Base-by-base conservation (phyloP, 1,139 yeast genomes). In the Geotrichum phurueaensis region DNA sequence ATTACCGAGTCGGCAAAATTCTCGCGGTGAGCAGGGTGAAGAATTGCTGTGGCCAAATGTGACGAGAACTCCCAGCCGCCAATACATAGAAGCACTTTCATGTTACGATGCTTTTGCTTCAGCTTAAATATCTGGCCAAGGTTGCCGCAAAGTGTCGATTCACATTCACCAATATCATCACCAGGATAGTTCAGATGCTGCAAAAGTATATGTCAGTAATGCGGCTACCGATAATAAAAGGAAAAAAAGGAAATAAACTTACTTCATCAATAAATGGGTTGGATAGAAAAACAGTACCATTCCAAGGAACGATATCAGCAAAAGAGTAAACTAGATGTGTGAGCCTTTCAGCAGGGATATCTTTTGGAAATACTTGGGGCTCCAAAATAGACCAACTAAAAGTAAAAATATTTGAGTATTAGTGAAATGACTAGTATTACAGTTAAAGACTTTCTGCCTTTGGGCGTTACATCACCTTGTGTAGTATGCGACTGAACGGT, bases 21-120 rank as follows among this genome's bases (percentile, higher is more conserved):
- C 39, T 53, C 20, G 18, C 56, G 50, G 33, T 45, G 3, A n/a
- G 25, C 39, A 15, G 36, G 51, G 7, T 23, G 23, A 1, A 25
- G 25, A 15, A 53, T 27, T 13, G 48, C 36, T 39, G 23, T 23
- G 9, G 56, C 56, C 27, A 53, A 36, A n/a, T 27, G 25, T 5
- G 56, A 49, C 13, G 56, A 53, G 12, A 25, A 43, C 2, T 31
- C 36, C 50, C 56, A 43, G 1, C 56, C 56, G 7, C 56, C 56
- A 25, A 53, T 45, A 53, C 51, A 31, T 7, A 53, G 15, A 9
- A 53, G 45, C 25, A 45, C 36, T 15, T 53, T 53, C 13, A 53
- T 12, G 22, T 53, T 23, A 1, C 56, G 36, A 45, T 53, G 12
- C 23, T 45, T 39, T 27, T 53, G 56, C 25, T 53, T 53, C n/a